Evolutionary conservation across 345 rosid species (phyloP), one percentile per base, ranked within the genome.

Genomic region (Aegle marmelos): DNA sequence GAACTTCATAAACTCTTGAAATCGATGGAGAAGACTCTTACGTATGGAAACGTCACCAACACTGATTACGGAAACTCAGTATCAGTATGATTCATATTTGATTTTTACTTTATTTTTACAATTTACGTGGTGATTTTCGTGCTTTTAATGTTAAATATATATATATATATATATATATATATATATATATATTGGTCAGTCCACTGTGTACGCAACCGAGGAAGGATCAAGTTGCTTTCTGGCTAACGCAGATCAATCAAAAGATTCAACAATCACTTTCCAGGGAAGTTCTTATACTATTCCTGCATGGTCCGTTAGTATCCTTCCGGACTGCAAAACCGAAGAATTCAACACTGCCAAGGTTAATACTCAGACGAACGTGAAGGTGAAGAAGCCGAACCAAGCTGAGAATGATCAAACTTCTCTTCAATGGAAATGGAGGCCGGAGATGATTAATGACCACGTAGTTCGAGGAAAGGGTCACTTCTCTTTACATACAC

Each of bases 271-370:
- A 6, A 72, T 94, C 53, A 81, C 30, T n/a, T 91, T 86, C 80
- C 78, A 75, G 75, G 97, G 92, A 24, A 79, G 62, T 41, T 30
- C 70, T 0, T 87, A 85, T 33, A 67, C 17, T 14, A 74, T 93
- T 56, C 97, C 94, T 0, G 90, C 97, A 5, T 89, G 96, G 93
- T 91, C 96, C 25, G 91, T 93, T 19, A 88, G 88, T 70, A 82
- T 94, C 66, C 91, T 92, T 69, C 92, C 92, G 2, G 90, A 91
- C 17, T 91, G 96, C 60, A 59, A 76, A 11, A 84, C 76, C 3
- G 95, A 88, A 73, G 87, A 37, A 1, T 94, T 85, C 78, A 91
- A 89, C 60, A 90, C 97, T 2, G 94, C 97, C 0, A 94, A 86
- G 88, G 86, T 93, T 59, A 86, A 82, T 60, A 75, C 92, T 39